Evolutionary conservation across 768 basidiomycete genomes (phyloP), one percentile per base, ranked within the genome.

Genomic region (Daedaleopsis nitida): DNA sequence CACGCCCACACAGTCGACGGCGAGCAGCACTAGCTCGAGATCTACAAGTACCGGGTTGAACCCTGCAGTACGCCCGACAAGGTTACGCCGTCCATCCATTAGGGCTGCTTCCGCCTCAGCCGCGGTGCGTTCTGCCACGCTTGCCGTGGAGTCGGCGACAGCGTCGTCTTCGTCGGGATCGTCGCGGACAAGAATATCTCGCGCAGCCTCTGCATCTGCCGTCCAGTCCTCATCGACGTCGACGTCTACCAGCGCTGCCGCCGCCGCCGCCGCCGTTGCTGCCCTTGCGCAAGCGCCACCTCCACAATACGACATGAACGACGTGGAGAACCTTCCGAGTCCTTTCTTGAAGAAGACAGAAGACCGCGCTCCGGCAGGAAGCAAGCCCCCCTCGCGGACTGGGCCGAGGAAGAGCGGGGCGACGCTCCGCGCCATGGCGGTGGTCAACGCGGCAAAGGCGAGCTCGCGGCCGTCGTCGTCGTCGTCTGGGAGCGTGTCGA

Each of bases 321-420:
- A 94, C 69, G 92, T 92, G 70, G 91, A 92, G 72, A 93, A 92
- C 71, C 79, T 94, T 0, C 92, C 92, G 0, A 91, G 89, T 69
- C 92, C 92, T 6, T 94, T 94, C 74, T 70, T 94, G 45, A 89
- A 88, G 69, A 79, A 83, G 52, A 73, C 62, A 5, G 79, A 78
- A 42, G 64, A 72, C 38, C 63, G 67, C 13, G 59, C 56, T 24
- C 59, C 65, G 12, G 68, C 57, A 16, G 52, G 69, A 24, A 39
- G 56, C 49, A 38, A 38, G 19, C 45, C 67, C 67, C 45, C 67
- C 67, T 19, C 63, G 14, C 58, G 38, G 42, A 50, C 19, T n/a
- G 66, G 56, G 11, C 62, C 70, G 27, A 49, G 70, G 56, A 68
- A 68, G 60, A 70, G 69, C 23, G 85, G 83, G 0, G 80, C 84